Base-by-base conservation (phyloP, 805 yeast species). In the Candida odintsovae region DNA sequence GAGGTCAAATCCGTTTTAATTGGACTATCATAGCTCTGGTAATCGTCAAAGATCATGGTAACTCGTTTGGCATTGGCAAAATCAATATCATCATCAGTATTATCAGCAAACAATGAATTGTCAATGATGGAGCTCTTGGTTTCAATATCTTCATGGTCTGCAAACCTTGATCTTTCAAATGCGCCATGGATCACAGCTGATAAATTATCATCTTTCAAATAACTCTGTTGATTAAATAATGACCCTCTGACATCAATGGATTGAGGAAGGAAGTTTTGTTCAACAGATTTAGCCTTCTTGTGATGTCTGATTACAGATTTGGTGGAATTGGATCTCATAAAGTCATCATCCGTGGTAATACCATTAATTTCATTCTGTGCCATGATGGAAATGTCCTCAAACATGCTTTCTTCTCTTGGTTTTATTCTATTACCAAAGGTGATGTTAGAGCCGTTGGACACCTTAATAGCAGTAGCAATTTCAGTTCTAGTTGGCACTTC, bases 41-140 rank as follows among this genome's bases (percentile, higher is more conserved):
- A 49, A 16, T 56, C 61, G 44, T 59, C 64, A 45, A 58, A 59
- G 18, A 57, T 48, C 55, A 56, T 54, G 2, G 63, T 59, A 3
- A 60, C 59, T 41, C 64, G 53, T 45, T 55, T 55, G 18, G 58
- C 58, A 36, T 53, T 52, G 11, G 46, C 51, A 39, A 45, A 47
- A 9, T 57, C 62, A 21, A 28, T 29, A 18, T 53, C 57, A 45
- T 58, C 58, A 43, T 52, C 58, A 7, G 58, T 55, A 40, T 57
- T 46, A 44, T 58, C 62, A 25, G 51, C 59, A 52, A 53, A 59
- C 36, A 59, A 37, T 1, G 62, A 59, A 36, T 50, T 55, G 38
- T 58, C 54, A 41, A 48, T 39, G 21, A 54, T 47, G 6, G 56
- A 48, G 26, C 51, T 55, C 38, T 48, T 54, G 1, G 54, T 50